Evolutionary conservation across 176 grass and related monocot genomes (phyloP), one percentile per base, ranked within the genome.

Genomic region (Zizania latifolia): DNA sequence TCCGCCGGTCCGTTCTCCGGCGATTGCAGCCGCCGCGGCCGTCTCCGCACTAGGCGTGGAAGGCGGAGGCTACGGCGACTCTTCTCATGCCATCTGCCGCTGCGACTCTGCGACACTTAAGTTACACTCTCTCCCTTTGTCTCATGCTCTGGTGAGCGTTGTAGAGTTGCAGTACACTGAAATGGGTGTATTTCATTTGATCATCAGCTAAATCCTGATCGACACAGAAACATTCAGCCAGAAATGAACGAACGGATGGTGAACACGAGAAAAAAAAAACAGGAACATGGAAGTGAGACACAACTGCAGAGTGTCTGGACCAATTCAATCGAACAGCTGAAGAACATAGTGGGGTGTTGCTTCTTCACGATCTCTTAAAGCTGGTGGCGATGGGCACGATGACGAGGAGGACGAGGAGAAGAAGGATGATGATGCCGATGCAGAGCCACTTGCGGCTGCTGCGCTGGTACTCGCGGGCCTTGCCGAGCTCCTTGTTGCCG

Each of bases 371-470:
- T 58, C 80, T 85, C 70, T 35, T 84, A 40, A 98, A 24, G 72
- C 84, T 94, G 72, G 89, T 88, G 72, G 82, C 82, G 36, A 94
- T 89, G 34, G 95, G 95, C 22, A 99, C 76, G 48, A 99, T 32
- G 31, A 94, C 59, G 19, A 94, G 50, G 41, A 99, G 83, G 24
- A 99, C 54, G 54, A 99, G 72, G 30, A 94, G 62, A 5, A 94
- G 84, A 39, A 99, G 78, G 59, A 99, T 45, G 67, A 94, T 58
- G 62, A 99, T 64, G 50, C 82, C 91, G 79, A 99, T 92, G 84
- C 86, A 99, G 82, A 99, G 82, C 2, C 95, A 99, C 67, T 83
- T 90, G 68, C 95, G 88, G 84, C 74, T 99, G 57, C 90, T 75
- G 19, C 89, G 60, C 84, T 99, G 95, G 89, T 99, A 79, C 75